These are phyloP conservation scores for Hanseniaspora thailandica DNA, from an alignment of 805 yeast genomes.

Conservation along the genomic window DNA sequence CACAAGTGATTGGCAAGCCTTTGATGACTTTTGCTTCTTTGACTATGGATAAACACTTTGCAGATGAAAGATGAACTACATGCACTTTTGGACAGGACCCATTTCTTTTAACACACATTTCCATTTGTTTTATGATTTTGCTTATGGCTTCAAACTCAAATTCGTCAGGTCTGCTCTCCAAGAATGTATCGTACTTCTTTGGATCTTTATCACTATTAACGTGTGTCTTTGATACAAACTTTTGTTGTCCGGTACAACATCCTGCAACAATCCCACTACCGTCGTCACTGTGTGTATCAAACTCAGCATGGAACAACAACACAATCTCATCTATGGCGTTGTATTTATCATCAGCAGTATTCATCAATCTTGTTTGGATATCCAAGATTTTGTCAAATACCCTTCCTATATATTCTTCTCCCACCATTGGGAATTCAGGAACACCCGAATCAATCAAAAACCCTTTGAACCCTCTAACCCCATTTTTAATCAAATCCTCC, in stretches of 20 bases:
- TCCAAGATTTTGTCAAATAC: slow-evolving; percentile 43
- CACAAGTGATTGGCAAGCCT: slow-evolving; percentile 62
- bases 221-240: background rate
- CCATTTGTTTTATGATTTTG: slow-evolving; percentile 53
- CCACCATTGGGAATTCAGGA: slow-evolving; percentile 82
- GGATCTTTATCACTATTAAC: slow-evolving; percentile 39
- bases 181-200: slow-evolving; percentile 54
- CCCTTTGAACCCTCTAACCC: slow-evolving; percentile 90
- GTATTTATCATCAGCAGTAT: background rate
- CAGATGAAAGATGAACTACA: slow-evolving; percentile 81
- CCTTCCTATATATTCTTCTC: slow-evolving; percentile 44
- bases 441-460: slow-evolving; percentile 92
- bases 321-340: slow-evolving; percentile 39
- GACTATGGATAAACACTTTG: slow-evolving; percentile 67
- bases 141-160: slow-evolving; percentile 79
- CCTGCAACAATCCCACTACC: slow-evolving; percentile 10
- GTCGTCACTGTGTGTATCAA: slow-evolving; percentile 41
- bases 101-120: slow-evolving; percentile 22
- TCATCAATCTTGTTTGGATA: background rate
- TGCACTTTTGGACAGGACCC: slow-evolving; percentile 56
- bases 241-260: slow-evolving; percentile 4
- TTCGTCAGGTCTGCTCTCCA: slow-evolving; percentile 77
- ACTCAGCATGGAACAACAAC: slow-evolving; percentile 88
- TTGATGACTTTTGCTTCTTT: slow-evolving; percentile 45
- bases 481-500: slow-evolving; percentile 64